Evolutionary conservation across 192 early-diverging fungal genomes (phyloP).

Genomic region (Irineochytrium annulatum): DNA sequence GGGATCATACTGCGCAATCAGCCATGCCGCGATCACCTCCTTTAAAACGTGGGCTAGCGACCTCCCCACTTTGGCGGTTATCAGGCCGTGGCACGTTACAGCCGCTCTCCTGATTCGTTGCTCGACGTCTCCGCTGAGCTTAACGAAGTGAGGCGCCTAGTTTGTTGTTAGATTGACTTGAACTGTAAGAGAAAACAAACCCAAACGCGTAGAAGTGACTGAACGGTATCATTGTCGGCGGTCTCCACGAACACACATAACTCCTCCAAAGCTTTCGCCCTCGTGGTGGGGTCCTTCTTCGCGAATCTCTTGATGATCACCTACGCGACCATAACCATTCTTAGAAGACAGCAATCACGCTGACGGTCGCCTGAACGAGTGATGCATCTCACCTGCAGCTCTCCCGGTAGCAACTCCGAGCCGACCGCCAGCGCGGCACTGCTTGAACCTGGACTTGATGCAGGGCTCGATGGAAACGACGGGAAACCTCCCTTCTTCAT

Average conservation of each 20-base stretch:
- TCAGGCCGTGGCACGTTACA: conserved; percentile 57
- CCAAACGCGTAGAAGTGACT: conserved; percentile 12
- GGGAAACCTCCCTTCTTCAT: too few relatives aligned
- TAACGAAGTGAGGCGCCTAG: conserved; percentile 39
- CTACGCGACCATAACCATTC: too few relatives aligned
- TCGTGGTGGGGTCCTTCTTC: conserved; percentile 86
- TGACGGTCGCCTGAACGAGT: too few relatives aligned
- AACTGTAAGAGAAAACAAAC: background rate
- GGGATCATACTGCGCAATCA: conserved; percentile 77
- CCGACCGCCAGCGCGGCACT: too few relatives aligned
- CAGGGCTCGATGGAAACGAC: too few relatives aligned
- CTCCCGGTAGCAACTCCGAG: too few relatives aligned
- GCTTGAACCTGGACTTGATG: too few relatives aligned
- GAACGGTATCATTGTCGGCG: conserved; percentile 8
- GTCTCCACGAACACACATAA: conserved; percentile 55
- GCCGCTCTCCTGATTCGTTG: conserved; percentile 74
- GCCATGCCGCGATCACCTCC: conserved; percentile 78
- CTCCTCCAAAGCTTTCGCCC: conserved; percentile 82
- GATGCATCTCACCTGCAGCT: too few relatives aligned
- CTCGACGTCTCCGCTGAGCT: conserved; percentile 72
- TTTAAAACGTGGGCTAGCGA: conserved; percentile 77
- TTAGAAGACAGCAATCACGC: too few relatives aligned
- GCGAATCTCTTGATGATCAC: conserved; percentile 79
- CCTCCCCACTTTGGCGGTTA: conserved; percentile 68
- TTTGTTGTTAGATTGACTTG: background rate